phyloP scores from a whole-genome alignment of 1,284 basidiomycete genomes.

The Chalciporus sp. region DNA sequence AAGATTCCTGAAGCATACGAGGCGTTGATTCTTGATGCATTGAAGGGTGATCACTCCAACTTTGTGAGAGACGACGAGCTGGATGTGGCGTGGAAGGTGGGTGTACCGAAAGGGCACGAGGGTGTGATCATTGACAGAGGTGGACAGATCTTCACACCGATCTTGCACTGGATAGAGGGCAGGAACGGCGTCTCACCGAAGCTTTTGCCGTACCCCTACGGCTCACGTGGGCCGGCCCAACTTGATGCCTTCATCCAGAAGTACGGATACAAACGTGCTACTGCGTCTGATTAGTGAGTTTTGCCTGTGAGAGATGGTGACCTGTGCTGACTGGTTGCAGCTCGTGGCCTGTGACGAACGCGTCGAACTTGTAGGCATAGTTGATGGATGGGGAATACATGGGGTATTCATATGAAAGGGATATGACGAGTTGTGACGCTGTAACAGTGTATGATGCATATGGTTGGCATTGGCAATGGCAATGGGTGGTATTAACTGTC shows the following conservation, averaged over 20 bases:
- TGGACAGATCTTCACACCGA: conserved; percentile 87
- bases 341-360: conserved; percentile 27
- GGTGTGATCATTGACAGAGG: conserved; percentile 11
- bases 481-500: not conserved
- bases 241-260: conserved; percentile 76
- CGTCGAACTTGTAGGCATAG: conserved; percentile 25
- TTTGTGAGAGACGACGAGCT: conserved; percentile 96
- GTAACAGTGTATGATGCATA: not conserved
- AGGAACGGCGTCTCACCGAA: conserved; percentile 61
- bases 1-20: conserved; percentile 96
- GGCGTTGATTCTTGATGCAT: conserved; percentile 85
- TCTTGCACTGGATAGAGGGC: conserved; percentile 93
- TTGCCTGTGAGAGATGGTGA: not conserved
- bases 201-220: conserved; percentile 85
- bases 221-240: conserved; percentile 88
- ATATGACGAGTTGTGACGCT: not conserved
- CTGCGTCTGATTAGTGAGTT: conserved; percentile 71
- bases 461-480: too few species aligned
- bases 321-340: conserved; percentile 14
- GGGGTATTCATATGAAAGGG: not conserved
- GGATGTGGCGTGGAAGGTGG: conserved; percentile 92
- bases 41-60: conserved; percentile 88
- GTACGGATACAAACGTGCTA: conserved; percentile 75
- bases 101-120: conserved; percentile 19
- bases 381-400: not conserved